Base-by-base conservation (phyloP, 257 asterid genomes). In the Avicennia marina region DNA sequence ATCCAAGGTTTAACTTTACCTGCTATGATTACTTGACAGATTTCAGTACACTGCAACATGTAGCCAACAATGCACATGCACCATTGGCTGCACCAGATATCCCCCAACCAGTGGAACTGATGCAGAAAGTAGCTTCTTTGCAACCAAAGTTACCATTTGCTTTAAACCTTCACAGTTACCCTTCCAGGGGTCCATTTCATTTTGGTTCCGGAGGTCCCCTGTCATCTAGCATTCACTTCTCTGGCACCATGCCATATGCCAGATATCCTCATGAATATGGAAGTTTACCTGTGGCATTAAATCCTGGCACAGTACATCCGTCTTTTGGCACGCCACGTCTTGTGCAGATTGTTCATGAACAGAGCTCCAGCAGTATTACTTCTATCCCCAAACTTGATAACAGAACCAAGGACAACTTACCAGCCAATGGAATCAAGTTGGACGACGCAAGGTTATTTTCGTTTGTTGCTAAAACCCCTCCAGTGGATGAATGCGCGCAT, bases 131-230 rank as follows among this genome's bases (percentile, higher is more conserved):
- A 49, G 55, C 65, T 66, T 66, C 76, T 8, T 25, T 53, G 62
- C 81, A 75, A 11, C 72, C 72, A 22, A 72, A 68, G 33, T 31
- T 68, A 17, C 72, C 87, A 0, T 45, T 50, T 20, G 15, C 66
- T 24, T 58, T 67, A 39, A 77, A 78, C 17, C 70, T 80, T 53
- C 72, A 72, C 3, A 44, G 59, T 59, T 68, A 62, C 51, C 55
- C 76, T 10, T 53, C 63, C 0, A 59, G 44, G 39, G 76, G 53
- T 42, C 85, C 72, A 1, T 71, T 72, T 32, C 75, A 39, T 33
- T 56, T 75, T 27, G 66, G 69, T 45, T 24, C 71, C 12, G 32
- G 32, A 6, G 62, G 38, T 29, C 33, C 66, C 18, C 38, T 33
- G 19, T 43, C 63, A 31, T 33, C 62, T 41, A 20, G 18, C 39